phyloP scores from a whole-genome alignment of 2,329 filamentous ascomycete genomes.

The Arthrobotrys conoides region DNA sequence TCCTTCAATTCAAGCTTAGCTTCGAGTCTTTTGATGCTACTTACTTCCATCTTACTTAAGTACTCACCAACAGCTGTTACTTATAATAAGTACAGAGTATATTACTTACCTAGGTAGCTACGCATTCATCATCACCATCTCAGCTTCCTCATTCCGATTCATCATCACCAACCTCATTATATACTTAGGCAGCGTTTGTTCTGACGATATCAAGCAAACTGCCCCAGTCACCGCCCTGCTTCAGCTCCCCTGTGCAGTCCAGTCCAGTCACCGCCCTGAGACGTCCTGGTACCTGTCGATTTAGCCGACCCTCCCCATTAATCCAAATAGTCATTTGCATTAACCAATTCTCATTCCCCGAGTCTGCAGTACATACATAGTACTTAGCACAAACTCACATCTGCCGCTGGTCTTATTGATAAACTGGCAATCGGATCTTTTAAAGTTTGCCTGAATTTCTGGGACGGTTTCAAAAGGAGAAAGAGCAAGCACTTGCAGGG shows the following conservation, averaged over 20 bases:
- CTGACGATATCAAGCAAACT: constrained; percentile 13
- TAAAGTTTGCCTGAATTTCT: constrained; percentile 17
- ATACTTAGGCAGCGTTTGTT: constrained; percentile 29
- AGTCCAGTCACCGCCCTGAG: neutral
- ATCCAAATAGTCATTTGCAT: neutral
- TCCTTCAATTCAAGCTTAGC: neutral
- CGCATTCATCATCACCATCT: neutral
- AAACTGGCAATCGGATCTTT: constrained; percentile 10
- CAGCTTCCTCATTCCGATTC: neutral
- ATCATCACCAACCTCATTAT: neutral
- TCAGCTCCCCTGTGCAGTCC: neutral
- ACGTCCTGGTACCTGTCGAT: constrained; percentile 26
- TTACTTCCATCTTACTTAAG: no score
- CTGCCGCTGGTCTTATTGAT: neutral
- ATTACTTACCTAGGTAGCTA: neutral
- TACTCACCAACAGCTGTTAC: no score
- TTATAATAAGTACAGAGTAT: neutral
- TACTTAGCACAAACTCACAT: no score
- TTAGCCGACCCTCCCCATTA: constrained; percentile 42
- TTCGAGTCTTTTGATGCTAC: constrained; percentile 7
- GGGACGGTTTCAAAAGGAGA: neutral
- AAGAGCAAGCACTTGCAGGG: neutral
- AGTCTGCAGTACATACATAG: neutral
- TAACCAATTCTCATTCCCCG: neutral
- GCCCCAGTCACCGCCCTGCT: neutral